Percentiles rank a stretch among this genome's conserved stretches.
Conservation (phyloP, 331 rosid genomes). For the Arachis monticola region DNA sequence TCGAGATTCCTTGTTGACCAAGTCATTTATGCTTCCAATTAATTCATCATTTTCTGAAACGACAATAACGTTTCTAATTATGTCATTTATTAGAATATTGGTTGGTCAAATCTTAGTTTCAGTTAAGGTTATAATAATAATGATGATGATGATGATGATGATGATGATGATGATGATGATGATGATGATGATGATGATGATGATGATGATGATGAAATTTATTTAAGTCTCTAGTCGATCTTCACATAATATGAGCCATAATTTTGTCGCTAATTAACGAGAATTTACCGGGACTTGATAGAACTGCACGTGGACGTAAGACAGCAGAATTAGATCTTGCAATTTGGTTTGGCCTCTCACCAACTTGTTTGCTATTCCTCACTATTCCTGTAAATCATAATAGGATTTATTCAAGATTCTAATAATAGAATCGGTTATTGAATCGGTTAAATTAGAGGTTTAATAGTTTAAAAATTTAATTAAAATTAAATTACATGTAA, state of each 20-base stretch:
- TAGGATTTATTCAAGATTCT: too few species aligned
- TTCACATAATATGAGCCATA: neutral
- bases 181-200: too few species aligned
- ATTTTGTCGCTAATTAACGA: neutral
- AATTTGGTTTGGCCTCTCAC: slow-evolving; percentile 32
- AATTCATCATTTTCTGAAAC: slow-evolving; percentile 60
- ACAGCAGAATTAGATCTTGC: slow-evolving; percentile 32
- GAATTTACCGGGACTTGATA: slow-evolving; percentile 72
- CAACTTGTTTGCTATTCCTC: slow-evolving; percentile 32
- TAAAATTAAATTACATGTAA: too few species aligned
- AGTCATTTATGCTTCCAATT: slow-evolving; percentile 53
- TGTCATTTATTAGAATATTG: neutral
- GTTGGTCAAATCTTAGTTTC: neutral
- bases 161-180: too few species aligned
- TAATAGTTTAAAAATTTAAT: too few species aligned
- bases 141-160: too few species aligned
- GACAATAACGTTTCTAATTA: neutral
- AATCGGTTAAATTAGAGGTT: too few species aligned
- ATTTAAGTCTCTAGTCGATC: neutral
- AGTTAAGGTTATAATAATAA: too few species aligned
- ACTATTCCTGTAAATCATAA: slow-evolving; percentile 31
- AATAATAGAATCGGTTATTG: too few species aligned
- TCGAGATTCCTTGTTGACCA: slow-evolving; percentile 24
- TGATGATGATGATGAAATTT: too few species aligned
- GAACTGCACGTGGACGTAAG: slow-evolving; percentile 65